Percentiles rank a stretch among this genome's conserved stretches.
phyloP scores from a whole-genome alignment of 2,329 filamentous ascomycete species.

The Trichoderma atrobrunneum region DNA sequence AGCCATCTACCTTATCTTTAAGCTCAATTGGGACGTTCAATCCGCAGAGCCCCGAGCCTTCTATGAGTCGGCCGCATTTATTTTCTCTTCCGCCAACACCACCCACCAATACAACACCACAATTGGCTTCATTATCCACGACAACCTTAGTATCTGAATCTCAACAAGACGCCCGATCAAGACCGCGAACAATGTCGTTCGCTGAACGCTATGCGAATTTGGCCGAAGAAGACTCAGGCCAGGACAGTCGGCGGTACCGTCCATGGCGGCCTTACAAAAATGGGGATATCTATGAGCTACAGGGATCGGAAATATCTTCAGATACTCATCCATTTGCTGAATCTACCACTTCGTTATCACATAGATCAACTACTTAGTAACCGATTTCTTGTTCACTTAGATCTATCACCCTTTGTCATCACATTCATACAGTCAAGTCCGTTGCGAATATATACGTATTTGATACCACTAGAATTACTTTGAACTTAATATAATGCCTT shows the following conservation, averaged over 20 bases:
- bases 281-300: not conserved
- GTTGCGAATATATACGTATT: not conserved
- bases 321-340: not conserved
- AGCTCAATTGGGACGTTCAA: not conserved
- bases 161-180: not conserved
- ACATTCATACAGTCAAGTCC: not conserved
- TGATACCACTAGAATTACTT: not conserved
- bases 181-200: not conserved
- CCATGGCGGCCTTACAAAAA: not conserved
- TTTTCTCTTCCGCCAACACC: not conserved
- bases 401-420: not conserved
- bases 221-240: no score
- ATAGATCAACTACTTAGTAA: not conserved
- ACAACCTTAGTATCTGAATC: not conserved
- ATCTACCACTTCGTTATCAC: not conserved
- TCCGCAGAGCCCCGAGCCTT: not conserved
- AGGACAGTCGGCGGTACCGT: not conserved
- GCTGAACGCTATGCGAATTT: not conserved
- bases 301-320: not conserved
- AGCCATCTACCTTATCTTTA: not conserved
- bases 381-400: accelerated
- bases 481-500: not conserved
- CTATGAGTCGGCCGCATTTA: not conserved
- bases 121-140: not conserved
- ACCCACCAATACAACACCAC: not conserved